Evolutionary conservation across 2,329 filamentous ascomycete genomes (phyloP).

Genomic region (Scleromitrula shiraiana): DNA sequence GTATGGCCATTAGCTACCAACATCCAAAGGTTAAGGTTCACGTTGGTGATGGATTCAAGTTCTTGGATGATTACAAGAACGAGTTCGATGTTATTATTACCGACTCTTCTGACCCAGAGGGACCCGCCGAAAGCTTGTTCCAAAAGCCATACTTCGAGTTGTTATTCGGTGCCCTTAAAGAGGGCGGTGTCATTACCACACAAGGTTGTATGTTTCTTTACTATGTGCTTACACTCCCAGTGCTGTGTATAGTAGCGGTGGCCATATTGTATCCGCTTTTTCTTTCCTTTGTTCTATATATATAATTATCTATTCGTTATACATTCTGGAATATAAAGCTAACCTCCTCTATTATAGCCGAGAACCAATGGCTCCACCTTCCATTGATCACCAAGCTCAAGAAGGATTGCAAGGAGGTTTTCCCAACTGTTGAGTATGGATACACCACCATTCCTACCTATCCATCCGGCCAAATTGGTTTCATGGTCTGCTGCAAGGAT

Average conservation of each 20-base stretch:
- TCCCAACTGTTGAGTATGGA: constrained; percentile 95
- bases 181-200: constrained; percentile 97
- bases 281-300: background rate
- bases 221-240: constrained; percentile 45
- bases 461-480: constrained; percentile 97
- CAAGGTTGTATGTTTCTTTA: constrained; percentile 90
- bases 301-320: constrained; percentile 9
- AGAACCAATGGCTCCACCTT: constrained; percentile 99
- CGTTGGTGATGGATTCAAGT: constrained; percentile 97
- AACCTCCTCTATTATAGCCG: constrained; percentile 48
- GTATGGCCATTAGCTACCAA: constrained; percentile 87
- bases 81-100: constrained; percentile 99
- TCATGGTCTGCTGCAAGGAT: constrained; percentile 99
- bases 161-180: constrained; percentile 77
- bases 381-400: constrained; percentile 89
- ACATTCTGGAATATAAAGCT: constrained; percentile 6
- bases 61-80: constrained; percentile 93
- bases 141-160: constrained; percentile 98
- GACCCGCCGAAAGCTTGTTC: constrained; percentile 93
- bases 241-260: constrained; percentile 18
- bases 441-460: constrained; percentile 99
- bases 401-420: constrained; percentile 94
- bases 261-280: constrained; percentile 5
- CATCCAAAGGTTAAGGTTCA: constrained; percentile 91
- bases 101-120: constrained; percentile 94